Percentiles rank a stretch among this genome's conserved stretches.
These are phyloP conservation scores for Nepenthes gracilis DNA, from an alignment of 148 eudicot genomes.

Conservation along the genomic window DNA sequence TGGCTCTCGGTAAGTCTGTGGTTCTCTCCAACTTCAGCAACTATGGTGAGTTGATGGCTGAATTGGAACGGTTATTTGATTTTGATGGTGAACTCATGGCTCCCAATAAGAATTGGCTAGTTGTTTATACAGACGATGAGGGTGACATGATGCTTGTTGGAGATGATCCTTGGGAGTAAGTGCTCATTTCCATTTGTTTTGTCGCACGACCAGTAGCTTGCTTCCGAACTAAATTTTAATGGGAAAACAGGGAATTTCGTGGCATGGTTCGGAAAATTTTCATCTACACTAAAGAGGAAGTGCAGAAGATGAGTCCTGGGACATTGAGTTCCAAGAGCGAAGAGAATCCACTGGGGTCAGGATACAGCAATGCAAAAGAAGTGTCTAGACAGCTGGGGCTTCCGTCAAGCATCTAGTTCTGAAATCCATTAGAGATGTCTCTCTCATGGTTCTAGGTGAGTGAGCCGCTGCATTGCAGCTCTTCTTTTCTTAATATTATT, in stretches of 20 bases:
- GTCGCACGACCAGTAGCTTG: not conserved
- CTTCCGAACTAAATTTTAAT: not conserved
- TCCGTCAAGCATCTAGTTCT: slow-evolving; percentile 25
- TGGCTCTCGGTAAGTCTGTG: slow-evolving; percentile 91
- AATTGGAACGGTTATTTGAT: slow-evolving; percentile 72
- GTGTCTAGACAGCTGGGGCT: slow-evolving; percentile 22
- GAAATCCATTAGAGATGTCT: slow-evolving; percentile 5
- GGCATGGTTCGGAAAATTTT: slow-evolving; percentile 82
- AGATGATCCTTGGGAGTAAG: slow-evolving; percentile 98
- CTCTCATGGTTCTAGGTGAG: slow-evolving; percentile 19
- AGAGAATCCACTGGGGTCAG: slow-evolving; percentile 34
- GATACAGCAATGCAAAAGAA: slow-evolving; percentile 49
- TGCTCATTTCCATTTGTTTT: slow-evolving; percentile 4
- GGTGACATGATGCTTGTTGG: slow-evolving; percentile 99
- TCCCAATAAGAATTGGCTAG: slow-evolving; percentile 61
- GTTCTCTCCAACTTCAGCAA: slow-evolving; percentile 75
- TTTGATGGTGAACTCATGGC: slow-evolving; percentile 71
- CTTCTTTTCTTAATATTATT: slow-evolving; percentile 1
- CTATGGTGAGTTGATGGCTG: slow-evolving; percentile 72
- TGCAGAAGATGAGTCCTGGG: slow-evolving; percentile 68
- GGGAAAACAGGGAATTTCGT: slow-evolving; percentile 64
- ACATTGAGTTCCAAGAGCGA: slow-evolving; percentile 41
- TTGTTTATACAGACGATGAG: slow-evolving; percentile 92
- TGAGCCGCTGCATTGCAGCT: not conserved
- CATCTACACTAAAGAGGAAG: slow-evolving; percentile 88